Percentiles rank a stretch among this genome's conserved stretches.
phyloP scores from a whole-genome alignment of 2,329 filamentous ascomycete species.

The Daldinia sp. region DNA sequence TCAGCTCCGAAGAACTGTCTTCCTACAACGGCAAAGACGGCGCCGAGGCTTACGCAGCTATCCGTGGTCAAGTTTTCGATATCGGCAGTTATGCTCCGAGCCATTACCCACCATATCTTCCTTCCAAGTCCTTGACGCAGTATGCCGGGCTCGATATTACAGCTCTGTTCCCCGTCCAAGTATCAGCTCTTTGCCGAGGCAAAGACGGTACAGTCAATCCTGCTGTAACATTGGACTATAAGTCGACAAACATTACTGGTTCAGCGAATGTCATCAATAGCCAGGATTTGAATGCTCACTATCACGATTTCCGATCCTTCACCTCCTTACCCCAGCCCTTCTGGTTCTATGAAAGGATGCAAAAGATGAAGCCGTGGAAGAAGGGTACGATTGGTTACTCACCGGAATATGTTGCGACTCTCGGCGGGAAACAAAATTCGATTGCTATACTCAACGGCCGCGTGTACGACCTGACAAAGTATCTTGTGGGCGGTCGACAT shows the following conservation, averaged over 20 bases:
- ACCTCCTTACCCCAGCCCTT: constrained; percentile 85
- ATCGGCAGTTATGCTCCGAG: constrained; percentile 76
- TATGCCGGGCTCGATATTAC: constrained; percentile 93
- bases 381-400: constrained; percentile 92
- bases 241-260: constrained; percentile 78
- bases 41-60: constrained; percentile 76
- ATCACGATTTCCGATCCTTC: constrained; percentile 92
- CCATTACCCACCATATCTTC: constrained; percentile 80
- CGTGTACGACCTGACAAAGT: constrained; percentile 91
- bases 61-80: constrained; percentile 91
- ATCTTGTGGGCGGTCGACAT: constrained; percentile 79
- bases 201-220: constrained; percentile 73
- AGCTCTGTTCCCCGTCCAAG: constrained; percentile 90
- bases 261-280: constrained; percentile 72
- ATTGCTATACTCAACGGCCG: constrained; percentile 83
- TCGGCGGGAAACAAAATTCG: constrained; percentile 71
- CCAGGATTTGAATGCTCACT: constrained; percentile 79
- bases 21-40: constrained; percentile 78
- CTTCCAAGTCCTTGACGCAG: constrained; percentile 74
- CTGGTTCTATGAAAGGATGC: constrained; percentile 93
- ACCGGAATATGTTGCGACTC: constrained; percentile 77
- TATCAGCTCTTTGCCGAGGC: constrained; percentile 90
- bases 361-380: constrained; percentile 81
- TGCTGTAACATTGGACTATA: constrained; percentile 87
- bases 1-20: constrained; percentile 80